These are phyloP conservation scores for Acacia confusa DNA, from an alignment of 306 rosid species.

Conservation along the genomic window DNA sequence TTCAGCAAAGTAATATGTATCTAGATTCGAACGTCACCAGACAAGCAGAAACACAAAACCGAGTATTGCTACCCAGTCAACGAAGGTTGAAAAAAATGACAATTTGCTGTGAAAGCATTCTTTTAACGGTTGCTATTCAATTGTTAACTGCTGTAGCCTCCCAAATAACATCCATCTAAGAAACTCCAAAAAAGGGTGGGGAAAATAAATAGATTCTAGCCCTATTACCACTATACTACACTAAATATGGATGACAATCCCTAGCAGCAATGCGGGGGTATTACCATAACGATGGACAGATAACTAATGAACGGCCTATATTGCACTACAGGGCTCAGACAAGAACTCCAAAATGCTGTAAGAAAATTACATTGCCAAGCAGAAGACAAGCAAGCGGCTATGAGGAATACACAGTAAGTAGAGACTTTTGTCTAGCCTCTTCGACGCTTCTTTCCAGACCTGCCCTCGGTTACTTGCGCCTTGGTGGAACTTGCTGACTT, in stretches of 20 bases:
- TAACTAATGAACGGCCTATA: constrained; percentile 37
- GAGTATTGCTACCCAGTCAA: not conserved
- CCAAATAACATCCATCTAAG: constrained; percentile 45
- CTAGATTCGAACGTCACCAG: not conserved
- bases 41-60: not conserved
- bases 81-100: not conserved
- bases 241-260: constrained; percentile 45
- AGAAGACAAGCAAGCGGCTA: constrained; percentile 27
- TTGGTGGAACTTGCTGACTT: constrained; percentile 54
- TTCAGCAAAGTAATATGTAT: not conserved
- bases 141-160: constrained; percentile 38
- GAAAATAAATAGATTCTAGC: constrained; percentile 24
- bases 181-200: not conserved
- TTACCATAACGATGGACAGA: constrained; percentile 38
- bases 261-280: constrained; percentile 43
- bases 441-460: constrained; percentile 76
- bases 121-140: constrained; percentile 38
- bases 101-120: constrained; percentile 30
- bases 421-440: constrained; percentile 47
- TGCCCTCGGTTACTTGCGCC: constrained; percentile 46
- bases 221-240: constrained; percentile 44
- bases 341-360: constrained; percentile 24
- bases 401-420: constrained; percentile 24
- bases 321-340: constrained; percentile 32
- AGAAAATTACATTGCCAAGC: constrained; percentile 26